These are phyloP conservation scores for Hypoxylon crocopeplum DNA, from an alignment of 495 filamentous ascomycete species.

Conservation along the genomic window DNA sequence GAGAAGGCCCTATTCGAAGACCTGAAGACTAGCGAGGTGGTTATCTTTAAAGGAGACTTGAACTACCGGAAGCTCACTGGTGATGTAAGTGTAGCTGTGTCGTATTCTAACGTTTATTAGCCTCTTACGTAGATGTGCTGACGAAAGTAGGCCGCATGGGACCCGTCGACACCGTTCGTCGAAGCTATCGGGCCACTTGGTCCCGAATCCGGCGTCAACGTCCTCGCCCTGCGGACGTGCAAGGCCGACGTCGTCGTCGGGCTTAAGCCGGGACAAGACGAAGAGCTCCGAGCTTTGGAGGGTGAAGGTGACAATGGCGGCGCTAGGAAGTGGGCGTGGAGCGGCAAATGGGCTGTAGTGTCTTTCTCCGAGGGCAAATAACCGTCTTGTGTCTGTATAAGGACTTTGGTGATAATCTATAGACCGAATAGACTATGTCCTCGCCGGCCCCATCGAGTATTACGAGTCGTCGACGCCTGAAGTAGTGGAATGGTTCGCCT, in stretches of 20 bases:
- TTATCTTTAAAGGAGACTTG: slow-evolving; percentile 95
- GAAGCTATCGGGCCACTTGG: slow-evolving; percentile 89
- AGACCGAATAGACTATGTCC: slow-evolving; percentile 16
- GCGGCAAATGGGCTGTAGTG: slow-evolving; percentile 94
- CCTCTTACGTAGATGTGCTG: slow-evolving; percentile 22
- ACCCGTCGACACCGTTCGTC: slow-evolving; percentile 83
- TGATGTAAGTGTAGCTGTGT: slow-evolving; percentile 67
- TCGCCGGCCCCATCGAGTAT: background rate
- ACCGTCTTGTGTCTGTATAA: background rate
- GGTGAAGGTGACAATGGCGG: slow-evolving; percentile 72
- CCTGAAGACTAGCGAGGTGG: slow-evolving; percentile 83
- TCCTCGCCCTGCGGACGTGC: slow-evolving; percentile 87
- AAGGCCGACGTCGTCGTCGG: slow-evolving; percentile 97
- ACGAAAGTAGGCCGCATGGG: slow-evolving; percentile 72
- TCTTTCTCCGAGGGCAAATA: slow-evolving; percentile 70
- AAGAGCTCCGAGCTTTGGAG: slow-evolving; percentile 71
- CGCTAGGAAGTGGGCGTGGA: slow-evolving; percentile 93
- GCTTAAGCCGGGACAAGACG: slow-evolving; percentile 78
- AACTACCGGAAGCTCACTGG: slow-evolving; percentile 92
- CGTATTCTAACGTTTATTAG: background rate
- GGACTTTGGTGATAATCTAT: background rate
- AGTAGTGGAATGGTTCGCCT: no score
- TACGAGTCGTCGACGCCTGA: no score
- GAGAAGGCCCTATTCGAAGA: slow-evolving; percentile 75
- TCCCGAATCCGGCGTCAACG: slow-evolving; percentile 76